Conservation (phyloP, 2,329 filamentous ascomycete species). For the Ciborinia camelliae region DNA sequence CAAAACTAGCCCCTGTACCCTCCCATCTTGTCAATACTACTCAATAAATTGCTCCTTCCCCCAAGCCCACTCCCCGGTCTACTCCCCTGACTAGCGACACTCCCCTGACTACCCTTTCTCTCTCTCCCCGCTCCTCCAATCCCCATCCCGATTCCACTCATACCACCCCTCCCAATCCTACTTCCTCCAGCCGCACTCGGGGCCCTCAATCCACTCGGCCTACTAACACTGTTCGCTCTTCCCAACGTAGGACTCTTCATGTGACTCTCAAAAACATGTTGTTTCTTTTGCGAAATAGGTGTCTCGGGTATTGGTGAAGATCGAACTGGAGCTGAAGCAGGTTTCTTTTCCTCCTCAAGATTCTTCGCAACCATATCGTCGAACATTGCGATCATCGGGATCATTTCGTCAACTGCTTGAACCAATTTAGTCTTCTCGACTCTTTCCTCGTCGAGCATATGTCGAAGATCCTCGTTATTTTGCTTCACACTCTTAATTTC, state of each 20-base stretch:
- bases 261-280: conserved; percentile 21
- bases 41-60: conserved; percentile 70
- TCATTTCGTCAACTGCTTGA: conserved; percentile 78
- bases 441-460: conserved; percentile 68
- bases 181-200: conserved; percentile 50
- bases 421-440: conserved; percentile 83
- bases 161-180: conserved; percentile 42
- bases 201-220: conserved; percentile 57
- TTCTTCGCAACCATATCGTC: conserved; percentile 37
- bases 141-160: conserved; percentile 27
- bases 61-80: conserved; percentile 39
- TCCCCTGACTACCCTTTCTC: conserved; percentile 37
- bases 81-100: conserved; percentile 37
- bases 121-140: conserved; percentile 3
- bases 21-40: conserved; percentile 85
- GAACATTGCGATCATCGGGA: conserved; percentile 57
- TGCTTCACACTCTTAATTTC: conserved; percentile 66
- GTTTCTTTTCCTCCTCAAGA: conserved; percentile 18
- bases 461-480: conserved; percentile 64
- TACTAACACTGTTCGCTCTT: conserved; percentile 53
- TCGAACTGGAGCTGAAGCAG: not conserved
- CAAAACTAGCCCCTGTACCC: conserved; percentile 6
- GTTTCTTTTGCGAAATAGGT: conserved; percentile 23
- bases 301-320: conserved; percentile 30
- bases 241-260: conserved; percentile 30